Evolutionary conservation across 208 protist species (phyloP).

Genomic region (Porcisia hertigi): DNA sequence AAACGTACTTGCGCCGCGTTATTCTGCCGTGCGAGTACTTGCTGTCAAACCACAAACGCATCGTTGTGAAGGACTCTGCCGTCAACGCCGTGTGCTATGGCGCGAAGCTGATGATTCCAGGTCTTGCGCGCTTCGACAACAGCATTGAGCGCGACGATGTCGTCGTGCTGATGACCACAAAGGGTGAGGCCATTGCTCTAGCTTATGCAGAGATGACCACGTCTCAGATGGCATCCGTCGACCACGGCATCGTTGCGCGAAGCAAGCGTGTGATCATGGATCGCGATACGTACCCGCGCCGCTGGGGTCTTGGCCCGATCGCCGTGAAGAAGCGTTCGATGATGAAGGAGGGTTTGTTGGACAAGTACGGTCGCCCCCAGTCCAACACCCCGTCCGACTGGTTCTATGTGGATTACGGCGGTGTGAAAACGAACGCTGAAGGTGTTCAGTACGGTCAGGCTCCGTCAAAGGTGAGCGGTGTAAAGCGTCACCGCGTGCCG

Average conservation of each 20-base stretch:
- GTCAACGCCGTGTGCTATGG: constrained; percentile 99
- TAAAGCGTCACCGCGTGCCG: constrained; percentile 56
- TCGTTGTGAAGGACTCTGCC: constrained; percentile 99
- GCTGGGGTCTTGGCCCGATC: constrained; percentile 98
- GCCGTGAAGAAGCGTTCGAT: constrained; percentile 97
- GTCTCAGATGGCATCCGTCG: constrained; percentile 95
- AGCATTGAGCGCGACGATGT: constrained; percentile 97
- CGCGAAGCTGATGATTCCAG: constrained; percentile 99
- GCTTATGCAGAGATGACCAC: constrained; percentile 99
- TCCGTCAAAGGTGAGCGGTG: constrained; percentile 38
- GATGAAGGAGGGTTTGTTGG: constrained; percentile 97
- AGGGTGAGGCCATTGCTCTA: constrained; percentile 99
- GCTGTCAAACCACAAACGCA: constrained; percentile 97
- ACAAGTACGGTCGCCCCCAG: constrained; percentile 98
- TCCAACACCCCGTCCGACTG: constrained; percentile 97
- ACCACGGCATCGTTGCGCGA: constrained; percentile 98
- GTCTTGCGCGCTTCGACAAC: constrained; percentile 97
- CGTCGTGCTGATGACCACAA: constrained; percentile 99
- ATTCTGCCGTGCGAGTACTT: constrained; percentile 98
- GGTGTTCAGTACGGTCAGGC: constrained; percentile 78
- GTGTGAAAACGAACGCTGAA: constrained; percentile 86
- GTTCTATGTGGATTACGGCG: constrained; percentile 95
- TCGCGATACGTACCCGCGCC: constrained; percentile 98
- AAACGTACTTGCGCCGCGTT: constrained; percentile 96
- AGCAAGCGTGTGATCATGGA: constrained; percentile 99